Conservation (phyloP, 2,329 filamentous ascomycete genomes). For the Cylindrodendrum hubeiense region DNA sequence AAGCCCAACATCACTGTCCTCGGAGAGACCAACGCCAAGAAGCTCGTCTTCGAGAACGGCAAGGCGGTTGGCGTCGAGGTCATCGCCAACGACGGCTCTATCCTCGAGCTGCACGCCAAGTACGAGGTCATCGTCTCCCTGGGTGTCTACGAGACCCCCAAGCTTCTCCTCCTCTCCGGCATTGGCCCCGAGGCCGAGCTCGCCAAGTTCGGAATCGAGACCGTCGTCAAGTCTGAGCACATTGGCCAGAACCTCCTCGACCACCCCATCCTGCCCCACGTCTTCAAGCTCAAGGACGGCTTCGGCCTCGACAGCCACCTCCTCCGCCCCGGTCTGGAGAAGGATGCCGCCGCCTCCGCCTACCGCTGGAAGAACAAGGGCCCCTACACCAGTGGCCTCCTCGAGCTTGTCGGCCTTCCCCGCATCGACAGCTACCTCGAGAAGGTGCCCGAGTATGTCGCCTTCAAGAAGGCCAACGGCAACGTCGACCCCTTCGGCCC, state of each 20-base stretch:
- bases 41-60: slow-evolving; percentile 63
- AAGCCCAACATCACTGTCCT: slow-evolving; percentile 69
- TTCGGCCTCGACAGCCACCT: slow-evolving; percentile 52
- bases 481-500: slow-evolving; percentile 66
- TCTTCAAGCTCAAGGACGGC: slow-evolving; percentile 45
- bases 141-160: slow-evolving; percentile 73
- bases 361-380: slow-evolving; percentile 55
- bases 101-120: slow-evolving; percentile 60
- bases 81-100: slow-evolving; percentile 51
- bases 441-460: slow-evolving; percentile 60
- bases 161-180: slow-evolving; percentile 75
- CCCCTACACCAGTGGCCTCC: slow-evolving; percentile 54
- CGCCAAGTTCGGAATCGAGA: slow-evolving; percentile 62
- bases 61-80: slow-evolving; percentile 61
- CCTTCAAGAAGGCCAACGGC: slow-evolving; percentile 55
- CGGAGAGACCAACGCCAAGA: slow-evolving; percentile 61
- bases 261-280: slow-evolving; percentile 66
- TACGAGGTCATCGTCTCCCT: slow-evolving; percentile 62
- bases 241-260: slow-evolving; percentile 76
- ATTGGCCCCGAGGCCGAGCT: slow-evolving; percentile 69
- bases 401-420: slow-evolving; percentile 67
- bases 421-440: slow-evolving; percentile 66
- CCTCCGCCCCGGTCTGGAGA: slow-evolving; percentile 42
- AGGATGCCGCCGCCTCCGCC: slow-evolving; percentile 29
- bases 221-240: slow-evolving; percentile 68